Conservation (phyloP, 73 alveolate species). For the Durusdinium trenchii region DNA sequence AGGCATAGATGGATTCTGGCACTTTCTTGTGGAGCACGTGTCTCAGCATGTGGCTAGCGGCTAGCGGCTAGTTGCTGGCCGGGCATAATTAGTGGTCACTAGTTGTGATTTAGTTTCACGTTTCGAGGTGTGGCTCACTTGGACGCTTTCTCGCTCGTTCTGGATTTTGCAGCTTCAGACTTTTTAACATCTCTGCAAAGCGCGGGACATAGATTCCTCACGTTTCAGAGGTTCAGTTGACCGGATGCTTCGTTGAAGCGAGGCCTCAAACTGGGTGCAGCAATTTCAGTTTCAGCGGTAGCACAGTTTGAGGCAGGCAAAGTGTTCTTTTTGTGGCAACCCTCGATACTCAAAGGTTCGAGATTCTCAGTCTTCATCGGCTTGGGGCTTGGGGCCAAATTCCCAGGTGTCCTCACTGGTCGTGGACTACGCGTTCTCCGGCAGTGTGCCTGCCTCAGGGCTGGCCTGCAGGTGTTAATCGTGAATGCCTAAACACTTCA, state of each 20-base stretch:
- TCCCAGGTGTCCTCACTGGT: no score
- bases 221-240: not conserved
- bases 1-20: not conserved
- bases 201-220: not conserved
- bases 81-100: no score
- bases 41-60: not conserved
- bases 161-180: slow-evolving; percentile 5
- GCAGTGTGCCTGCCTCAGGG: no score
- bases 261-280: not conserved
- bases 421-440: no score
- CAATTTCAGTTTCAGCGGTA: not conserved
- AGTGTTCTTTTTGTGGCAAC: no score
- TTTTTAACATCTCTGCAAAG: not conserved
- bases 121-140: not conserved
- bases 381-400: no score
- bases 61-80: not conserved
- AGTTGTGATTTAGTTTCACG: no score
- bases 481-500: no score
- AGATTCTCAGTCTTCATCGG: no score
- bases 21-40: not conserved
- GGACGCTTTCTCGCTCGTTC: not conserved
- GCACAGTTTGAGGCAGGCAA: no score
- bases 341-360: no score
- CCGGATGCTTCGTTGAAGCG: not conserved
- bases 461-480: no score